phyloP scores from a whole-genome alignment of 73 alveolate species.

The Tetrahymena elliotti region DNA sequence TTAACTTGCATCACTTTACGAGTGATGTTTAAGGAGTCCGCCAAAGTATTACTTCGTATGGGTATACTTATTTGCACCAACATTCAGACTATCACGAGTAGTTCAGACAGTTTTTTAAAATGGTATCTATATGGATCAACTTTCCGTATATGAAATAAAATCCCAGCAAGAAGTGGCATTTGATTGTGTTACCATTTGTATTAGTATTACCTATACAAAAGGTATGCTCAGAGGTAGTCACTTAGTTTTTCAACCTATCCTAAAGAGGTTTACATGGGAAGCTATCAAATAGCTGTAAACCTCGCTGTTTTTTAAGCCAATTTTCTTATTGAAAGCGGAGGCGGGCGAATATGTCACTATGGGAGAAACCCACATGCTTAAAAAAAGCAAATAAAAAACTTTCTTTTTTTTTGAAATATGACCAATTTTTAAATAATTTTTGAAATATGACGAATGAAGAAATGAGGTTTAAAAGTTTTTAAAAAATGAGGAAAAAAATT shows the following conservation, averaged over 20 bases:
- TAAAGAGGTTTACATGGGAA: not conserved
- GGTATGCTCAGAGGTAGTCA: constrained; percentile 2
- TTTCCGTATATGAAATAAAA: not conserved
- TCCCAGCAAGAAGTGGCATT: not conserved
- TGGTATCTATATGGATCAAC: not conserved
- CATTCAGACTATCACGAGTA: not conserved
- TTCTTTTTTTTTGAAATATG: not conserved
- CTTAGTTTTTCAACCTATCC: not conserved
- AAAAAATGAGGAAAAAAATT: not conserved
- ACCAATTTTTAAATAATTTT: not conserved
- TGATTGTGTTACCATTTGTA: not conserved
- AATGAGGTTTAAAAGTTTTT: not conserved
- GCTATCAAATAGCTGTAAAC: not conserved
- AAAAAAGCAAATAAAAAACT: not conserved
- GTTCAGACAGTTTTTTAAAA: not conserved
- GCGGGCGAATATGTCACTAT: not conserved
- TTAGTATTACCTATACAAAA: not conserved
- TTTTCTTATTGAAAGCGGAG: not conserved
- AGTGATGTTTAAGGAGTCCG: not conserved
- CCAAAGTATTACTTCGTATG: not conserved
- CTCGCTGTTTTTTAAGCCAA: not conserved
- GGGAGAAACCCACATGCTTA: not conserved
- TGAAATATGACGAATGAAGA: not conserved
- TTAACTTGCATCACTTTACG: not conserved
- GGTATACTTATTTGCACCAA: not conserved